Evolutionary conservation across 345 rosid genomes (phyloP).

Genomic region (Populus simonii): DNA sequence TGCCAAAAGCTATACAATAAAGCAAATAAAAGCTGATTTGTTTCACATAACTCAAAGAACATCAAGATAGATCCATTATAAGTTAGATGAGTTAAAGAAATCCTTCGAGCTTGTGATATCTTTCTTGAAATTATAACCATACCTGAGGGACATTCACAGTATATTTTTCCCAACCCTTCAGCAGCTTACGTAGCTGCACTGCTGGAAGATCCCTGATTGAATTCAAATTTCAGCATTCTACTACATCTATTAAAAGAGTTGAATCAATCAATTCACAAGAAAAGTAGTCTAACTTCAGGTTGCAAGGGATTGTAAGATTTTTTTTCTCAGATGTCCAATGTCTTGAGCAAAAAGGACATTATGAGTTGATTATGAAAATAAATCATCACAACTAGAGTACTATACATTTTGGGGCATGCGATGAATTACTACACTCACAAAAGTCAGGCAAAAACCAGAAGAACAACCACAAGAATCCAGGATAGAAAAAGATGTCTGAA

Average conservation of each 20-base stretch:
- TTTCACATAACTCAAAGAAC: not conserved
- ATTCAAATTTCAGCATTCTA: conserved; percentile 25
- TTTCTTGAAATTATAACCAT: conserved; percentile 16
- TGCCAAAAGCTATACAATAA: not conserved
- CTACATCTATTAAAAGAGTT: not conserved
- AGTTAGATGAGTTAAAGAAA: not conserved
- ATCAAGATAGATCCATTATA: not conserved
- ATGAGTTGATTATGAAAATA: not conserved
- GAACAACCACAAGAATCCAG: no score
- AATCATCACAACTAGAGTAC: not conserved
- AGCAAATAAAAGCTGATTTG: not conserved
- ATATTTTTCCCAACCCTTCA: conserved; percentile 65
- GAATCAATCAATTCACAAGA: not conserved
- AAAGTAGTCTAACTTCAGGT: not conserved
- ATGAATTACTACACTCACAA: not conserved
- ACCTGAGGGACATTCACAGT: conserved; percentile 57
- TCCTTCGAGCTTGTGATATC: not conserved
- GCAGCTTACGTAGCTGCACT: conserved; percentile 42
- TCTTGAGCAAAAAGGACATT: not conserved
- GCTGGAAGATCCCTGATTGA: conserved; percentile 72
- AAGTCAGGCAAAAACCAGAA: no score
- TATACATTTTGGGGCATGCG: not conserved
- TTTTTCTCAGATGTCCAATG: not conserved
- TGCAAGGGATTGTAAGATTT: not conserved
- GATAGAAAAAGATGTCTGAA: no score